A percentile compares a stretch with the other conserved stretches of the same genome.
These are phyloP conservation scores for Aspergillus ostianus DNA, from an alignment of 495 filamentous ascomycete genomes.

Conservation along the genomic window DNA sequence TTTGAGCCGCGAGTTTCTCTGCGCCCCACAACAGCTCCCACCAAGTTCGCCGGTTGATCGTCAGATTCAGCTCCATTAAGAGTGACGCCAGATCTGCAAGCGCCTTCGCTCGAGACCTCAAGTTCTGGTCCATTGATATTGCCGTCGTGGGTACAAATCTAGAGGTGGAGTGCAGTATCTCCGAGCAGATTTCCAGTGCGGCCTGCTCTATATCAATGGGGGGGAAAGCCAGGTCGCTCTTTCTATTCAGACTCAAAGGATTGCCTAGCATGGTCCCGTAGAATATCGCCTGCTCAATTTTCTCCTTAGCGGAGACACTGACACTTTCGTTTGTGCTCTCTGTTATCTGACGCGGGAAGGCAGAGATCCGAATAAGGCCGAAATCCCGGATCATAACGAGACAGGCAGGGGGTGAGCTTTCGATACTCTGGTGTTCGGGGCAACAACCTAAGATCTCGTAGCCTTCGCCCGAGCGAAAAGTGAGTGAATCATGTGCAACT, in stretches of 20 bases:
- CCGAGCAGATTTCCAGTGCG: slow-evolving; percentile 73
- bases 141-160: slow-evolving; percentile 67
- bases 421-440: slow-evolving; percentile 35
- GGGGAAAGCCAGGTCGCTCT: slow-evolving; percentile 60
- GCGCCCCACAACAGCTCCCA: slow-evolving; percentile 89
- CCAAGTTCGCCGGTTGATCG: slow-evolving; percentile 58
- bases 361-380: slow-evolving; percentile 71
- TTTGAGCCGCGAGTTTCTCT: slow-evolving; percentile 85
- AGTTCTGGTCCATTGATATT: slow-evolving; percentile 76
- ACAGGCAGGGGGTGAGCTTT: slow-evolving; percentile 56
- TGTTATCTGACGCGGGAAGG: slow-evolving; percentile 30
- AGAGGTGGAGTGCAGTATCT: slow-evolving; percentile 73
- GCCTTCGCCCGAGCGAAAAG: slow-evolving; percentile 65
- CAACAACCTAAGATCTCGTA: slow-evolving; percentile 47
- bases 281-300: slow-evolving; percentile 92
- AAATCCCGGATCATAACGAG: slow-evolving; percentile 75
- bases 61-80: slow-evolving; percentile 54
- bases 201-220: slow-evolving; percentile 71
- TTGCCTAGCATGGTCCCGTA: slow-evolving; percentile 79
- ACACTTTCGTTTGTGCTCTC: slow-evolving; percentile 31
- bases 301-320: slow-evolving; percentile 73
- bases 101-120: slow-evolving; percentile 65
- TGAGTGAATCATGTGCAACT: slow-evolving; percentile 79
- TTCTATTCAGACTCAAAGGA: slow-evolving; percentile 71
- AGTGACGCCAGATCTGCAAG: slow-evolving; percentile 69